Percentiles rank a stretch among this genome's conserved stretches.
phyloP scores from a whole-genome alignment of 805 yeast genomes.

The Citeromyces nyonsensis region DNA sequence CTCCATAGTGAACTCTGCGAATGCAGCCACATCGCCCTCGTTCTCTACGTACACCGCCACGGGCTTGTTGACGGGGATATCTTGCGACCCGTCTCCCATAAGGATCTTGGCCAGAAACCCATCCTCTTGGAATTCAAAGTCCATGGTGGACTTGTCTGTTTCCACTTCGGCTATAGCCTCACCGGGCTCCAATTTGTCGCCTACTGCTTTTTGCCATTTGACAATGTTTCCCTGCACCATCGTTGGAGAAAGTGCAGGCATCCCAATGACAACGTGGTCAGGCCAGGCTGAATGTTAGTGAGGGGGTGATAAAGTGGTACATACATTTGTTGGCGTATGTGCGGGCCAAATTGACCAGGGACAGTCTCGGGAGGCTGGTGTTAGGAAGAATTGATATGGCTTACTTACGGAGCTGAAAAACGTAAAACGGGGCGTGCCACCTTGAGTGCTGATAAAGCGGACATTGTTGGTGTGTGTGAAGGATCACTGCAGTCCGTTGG shows the following conservation, averaged over 20 bases:
- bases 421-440: constrained; percentile 12
- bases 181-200: constrained; percentile 64
- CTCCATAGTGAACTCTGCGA: constrained; percentile 67
- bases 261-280: constrained; percentile 97
- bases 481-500: constrained; percentile 1
- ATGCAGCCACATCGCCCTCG: constrained; percentile 89
- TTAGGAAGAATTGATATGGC: constrained; percentile 3
- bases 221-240: constrained; percentile 94
- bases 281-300: constrained; percentile 94
- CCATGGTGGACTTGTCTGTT: constrained; percentile 74
- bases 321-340: constrained; percentile 7
- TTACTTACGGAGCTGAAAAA: constrained; percentile 4
- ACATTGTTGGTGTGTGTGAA: constrained; percentile 8
- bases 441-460: constrained; percentile 16
- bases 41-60: constrained; percentile 84
- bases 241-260: constrained; percentile 99
- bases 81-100: constrained; percentile 60
- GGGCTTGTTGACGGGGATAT: constrained; percentile 72
- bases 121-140: constrained; percentile 84
- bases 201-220: constrained; percentile 74
- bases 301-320: constrained; percentile 48
- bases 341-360: constrained; percentile 8
- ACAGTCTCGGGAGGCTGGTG: constrained; percentile 5
- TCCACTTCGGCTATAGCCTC: constrained; percentile 76
- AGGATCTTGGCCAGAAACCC: constrained; percentile 74